Base-by-base conservation (phyloP, 352 stramenopile species). In the Elongisporangium prolatum region DNA sequence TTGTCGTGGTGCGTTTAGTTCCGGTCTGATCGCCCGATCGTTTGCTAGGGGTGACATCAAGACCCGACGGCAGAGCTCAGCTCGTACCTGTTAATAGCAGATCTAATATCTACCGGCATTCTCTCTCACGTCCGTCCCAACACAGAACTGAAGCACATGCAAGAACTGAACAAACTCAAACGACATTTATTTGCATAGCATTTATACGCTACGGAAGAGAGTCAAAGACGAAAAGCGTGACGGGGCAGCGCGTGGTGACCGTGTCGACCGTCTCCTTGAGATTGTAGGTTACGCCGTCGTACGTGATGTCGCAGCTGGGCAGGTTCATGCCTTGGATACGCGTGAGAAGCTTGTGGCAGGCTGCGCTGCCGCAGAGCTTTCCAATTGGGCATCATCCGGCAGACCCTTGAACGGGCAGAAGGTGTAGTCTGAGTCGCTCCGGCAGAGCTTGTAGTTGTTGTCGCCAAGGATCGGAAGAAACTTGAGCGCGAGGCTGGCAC, bases 331-430 rank as follows among this genome's bases (percentile, higher is more conserved):
- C 59, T n/a, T 52, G 55, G 50, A 68, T 57, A 47, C 64, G 59
- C 18, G 61, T 56, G 18, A 77, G 56, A 18, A 77, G 52, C 44
- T 63, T 61, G 40, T 63, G 63, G 53, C 67, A 77, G 13, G 67
- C 56, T 1, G 64, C 21, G 20, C 63, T 77, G 18, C 59, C 67
- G 59, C 69, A 74, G 54, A 74, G 72, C 44, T 25, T 50, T 22
- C 57, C 14, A 64, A 24, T 63, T 77, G 57, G 4, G 67, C 53
- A 9, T 48, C n/a, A 22, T 57, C 58, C n/a, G 69, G 69, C 63
- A 77, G 69, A 4, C 67, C 66, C 17, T 57, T 63, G 60, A 72
- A 74, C 24, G 69, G 67, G 37, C 67, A 72, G 21, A 77, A 55
- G 24, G 71, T 72, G 69, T 72, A 77, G 14, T 50, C 60, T 24